Percentiles rank a stretch among this genome's conserved stretches.
Conservation (phyloP, 1,284 basidiomycete genomes). For the Sporisorium scitamineum region DNA sequence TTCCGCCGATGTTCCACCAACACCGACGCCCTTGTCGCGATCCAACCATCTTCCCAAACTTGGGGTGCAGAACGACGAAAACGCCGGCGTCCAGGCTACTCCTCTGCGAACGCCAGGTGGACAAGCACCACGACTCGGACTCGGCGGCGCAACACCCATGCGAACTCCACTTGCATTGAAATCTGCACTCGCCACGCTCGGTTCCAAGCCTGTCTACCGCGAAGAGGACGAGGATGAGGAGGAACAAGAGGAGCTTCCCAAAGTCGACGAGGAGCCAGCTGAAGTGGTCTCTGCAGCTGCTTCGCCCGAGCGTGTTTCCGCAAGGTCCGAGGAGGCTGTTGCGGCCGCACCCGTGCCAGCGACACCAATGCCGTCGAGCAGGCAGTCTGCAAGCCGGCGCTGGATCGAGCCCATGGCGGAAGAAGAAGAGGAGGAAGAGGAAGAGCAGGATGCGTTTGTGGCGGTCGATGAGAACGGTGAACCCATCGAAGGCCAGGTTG, state of each 20-base stretch:
- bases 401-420: constrained; percentile 53
- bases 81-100: constrained; percentile 44
- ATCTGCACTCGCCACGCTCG: constrained; percentile 17
- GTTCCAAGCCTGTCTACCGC: constrained; percentile 31
- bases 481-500: constrained; percentile 13
- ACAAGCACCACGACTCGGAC: constrained; percentile 15
- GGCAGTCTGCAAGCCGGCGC: constrained; percentile 42
- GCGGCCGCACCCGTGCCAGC: constrained; percentile 18
- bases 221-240: constrained; percentile 55
- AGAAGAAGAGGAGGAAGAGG: constrained; percentile 52
- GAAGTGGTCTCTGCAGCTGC: neutral
- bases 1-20: constrained; percentile 48
- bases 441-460: constrained; percentile 23
- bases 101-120: constrained; percentile 36
- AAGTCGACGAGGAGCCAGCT: neutral
- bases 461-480: constrained; percentile 27
- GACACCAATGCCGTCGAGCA: constrained; percentile 42
- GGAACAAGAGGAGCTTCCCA: constrained; percentile 1
- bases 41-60: constrained; percentile 16
- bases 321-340: neutral
- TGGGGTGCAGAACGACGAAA: constrained; percentile 48
- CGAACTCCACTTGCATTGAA: constrained; percentile 43
- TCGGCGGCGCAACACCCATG: constrained; percentile 47
- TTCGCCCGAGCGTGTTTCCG: constrained; percentile 8
- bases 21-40: constrained; percentile 49